Conservation (phyloP, 176 grass and related monocot genomes). For the Triticum urartu region DNA sequence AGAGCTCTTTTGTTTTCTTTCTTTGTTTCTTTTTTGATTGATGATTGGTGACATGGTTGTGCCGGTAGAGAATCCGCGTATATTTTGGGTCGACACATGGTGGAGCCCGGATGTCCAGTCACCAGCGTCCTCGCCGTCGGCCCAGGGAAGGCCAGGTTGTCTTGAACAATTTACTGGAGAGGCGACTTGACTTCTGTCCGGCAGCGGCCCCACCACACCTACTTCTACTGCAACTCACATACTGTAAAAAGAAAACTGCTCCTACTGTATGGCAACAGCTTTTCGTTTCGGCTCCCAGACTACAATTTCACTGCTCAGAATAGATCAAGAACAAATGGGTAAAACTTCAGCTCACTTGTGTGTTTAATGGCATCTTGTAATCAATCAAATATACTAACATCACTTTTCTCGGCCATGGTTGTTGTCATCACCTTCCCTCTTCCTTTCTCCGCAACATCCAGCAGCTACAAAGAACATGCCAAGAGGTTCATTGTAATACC, state of each 20-base stretch:
- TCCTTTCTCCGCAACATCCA: constrained; percentile 86
- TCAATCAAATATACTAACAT: too few species aligned
- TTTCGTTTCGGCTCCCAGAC: too few species aligned
- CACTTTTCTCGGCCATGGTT: too few species aligned
- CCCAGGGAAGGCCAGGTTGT: not conserved
- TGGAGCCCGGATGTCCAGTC: constrained; percentile 12
- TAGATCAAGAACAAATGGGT: constrained; percentile 7
- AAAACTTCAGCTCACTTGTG: constrained; percentile 1
- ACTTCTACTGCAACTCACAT: too few species aligned
- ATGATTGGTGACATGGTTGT: not conserved
- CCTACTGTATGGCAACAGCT: too few species aligned
- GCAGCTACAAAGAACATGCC: constrained; percentile 54
- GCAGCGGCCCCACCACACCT: not conserved
- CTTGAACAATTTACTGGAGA: not conserved
- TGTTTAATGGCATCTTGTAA: not conserved
- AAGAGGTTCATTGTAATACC: constrained; percentile 13
- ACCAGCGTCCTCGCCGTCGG: constrained; percentile 14
- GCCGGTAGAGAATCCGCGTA: not conserved
- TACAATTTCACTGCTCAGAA: constrained; percentile 42
- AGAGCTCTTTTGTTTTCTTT: too few species aligned
- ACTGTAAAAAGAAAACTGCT: too few species aligned
- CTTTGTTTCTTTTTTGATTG: too few species aligned
- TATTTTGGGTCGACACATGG: not conserved
- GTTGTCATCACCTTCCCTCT: constrained; percentile 24
- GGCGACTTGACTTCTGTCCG: not conserved